Conservation (phyloP, 768 basidiomycete species). For the Boletus sensibilis region DNA sequence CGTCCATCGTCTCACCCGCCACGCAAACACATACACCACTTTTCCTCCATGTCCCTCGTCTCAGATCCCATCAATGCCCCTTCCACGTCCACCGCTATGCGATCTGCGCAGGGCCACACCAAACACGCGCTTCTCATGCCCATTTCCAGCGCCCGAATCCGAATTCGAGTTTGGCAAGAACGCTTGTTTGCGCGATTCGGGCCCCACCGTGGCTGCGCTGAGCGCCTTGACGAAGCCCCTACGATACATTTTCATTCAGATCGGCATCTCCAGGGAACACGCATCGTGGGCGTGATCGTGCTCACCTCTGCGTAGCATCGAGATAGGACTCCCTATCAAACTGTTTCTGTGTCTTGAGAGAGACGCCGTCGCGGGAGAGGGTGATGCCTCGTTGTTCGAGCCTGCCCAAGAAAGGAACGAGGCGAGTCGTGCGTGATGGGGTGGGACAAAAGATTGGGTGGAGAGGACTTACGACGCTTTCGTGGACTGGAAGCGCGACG, state of each 20-base stretch:
- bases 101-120: conserved; percentile 9
- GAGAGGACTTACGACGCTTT: conserved; percentile 46
- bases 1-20: background rate
- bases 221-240: conserved; percentile 55
- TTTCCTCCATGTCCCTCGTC: background rate
- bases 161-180: conserved; percentile 5
- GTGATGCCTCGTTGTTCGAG: conserved; percentile 56
- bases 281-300: too few species aligned
- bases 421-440: too few species aligned
- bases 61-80: background rate
- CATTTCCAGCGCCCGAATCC: background rate
- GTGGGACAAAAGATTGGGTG: too few species aligned
- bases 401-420: background rate
- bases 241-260: background rate
- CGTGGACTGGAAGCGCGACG: conserved; percentile 45
- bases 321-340: conserved; percentile 65
- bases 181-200: conserved; percentile 7
- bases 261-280: too few species aligned
- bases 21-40: too few species aligned
- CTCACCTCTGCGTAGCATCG: conserved; percentile 70
- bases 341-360: conserved; percentile 60
- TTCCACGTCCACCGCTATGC: background rate
- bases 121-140: background rate
- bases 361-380: conserved; percentile 58
- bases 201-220: conserved; percentile 42